Conservation (phyloP, 768 basidiomycete genomes). For the Tulasnella sp. region DNA sequence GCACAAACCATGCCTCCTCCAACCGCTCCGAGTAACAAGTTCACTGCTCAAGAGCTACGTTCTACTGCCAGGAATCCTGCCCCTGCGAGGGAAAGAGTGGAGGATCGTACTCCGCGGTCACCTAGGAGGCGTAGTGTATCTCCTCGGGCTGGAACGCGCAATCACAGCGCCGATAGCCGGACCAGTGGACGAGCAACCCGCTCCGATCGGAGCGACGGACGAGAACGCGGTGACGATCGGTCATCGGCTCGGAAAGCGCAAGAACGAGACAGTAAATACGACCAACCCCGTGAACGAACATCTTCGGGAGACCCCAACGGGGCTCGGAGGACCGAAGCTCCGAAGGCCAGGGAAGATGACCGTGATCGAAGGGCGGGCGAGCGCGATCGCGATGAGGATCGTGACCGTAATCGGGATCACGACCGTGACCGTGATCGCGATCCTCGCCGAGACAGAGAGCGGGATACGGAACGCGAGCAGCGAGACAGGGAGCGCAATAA, state of each 20-base stretch:
- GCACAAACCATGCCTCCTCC: conserved; percentile 17
- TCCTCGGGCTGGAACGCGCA: conserved; percentile 8
- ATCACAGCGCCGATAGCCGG: conserved; percentile 15
- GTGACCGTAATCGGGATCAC: conserved; percentile 12
- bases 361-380: conserved; percentile 11
- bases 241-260: not conserved
- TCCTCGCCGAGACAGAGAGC: not conserved
- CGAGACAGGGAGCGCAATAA: not conserved
- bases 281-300: not conserved
- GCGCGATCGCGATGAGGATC: conserved; percentile 12
- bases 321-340: not conserved
- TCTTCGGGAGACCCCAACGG: not conserved
- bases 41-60: conserved; percentile 14
- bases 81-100: not conserved
- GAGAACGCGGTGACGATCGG: not conserved
- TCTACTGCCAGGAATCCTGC: not conserved
- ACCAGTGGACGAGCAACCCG: conserved; percentile 8
- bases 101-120: conserved; percentile 6
- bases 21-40: conserved; percentile 16
- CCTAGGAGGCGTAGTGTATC: conserved; percentile 1
- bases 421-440: conserved; percentile 5
- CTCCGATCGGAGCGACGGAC: conserved; percentile 4
- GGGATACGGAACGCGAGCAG: conserved; percentile 4
- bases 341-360: conserved; percentile 4
- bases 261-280: not conserved